Evolutionary conservation across 1,284 basidiomycete species (phyloP), one percentile per base, ranked within the genome.

Genomic region (Ustilago xerochloae): DNA sequence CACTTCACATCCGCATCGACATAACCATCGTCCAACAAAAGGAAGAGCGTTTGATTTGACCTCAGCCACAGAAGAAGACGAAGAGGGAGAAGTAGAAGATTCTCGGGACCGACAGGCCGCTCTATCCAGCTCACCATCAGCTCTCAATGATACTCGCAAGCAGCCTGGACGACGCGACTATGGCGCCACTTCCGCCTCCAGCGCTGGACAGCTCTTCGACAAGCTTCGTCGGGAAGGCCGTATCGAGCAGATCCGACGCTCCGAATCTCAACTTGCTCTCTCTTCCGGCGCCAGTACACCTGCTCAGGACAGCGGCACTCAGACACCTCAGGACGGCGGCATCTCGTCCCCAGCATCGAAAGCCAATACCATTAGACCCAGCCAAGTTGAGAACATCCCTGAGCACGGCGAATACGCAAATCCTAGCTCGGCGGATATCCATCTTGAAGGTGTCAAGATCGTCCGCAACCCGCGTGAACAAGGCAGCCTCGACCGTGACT

Each of bases 171-270:
- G 48, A 15, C 51, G 51, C 28, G 63, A 65, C 59, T 74, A 74
- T 22, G 71, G 66, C 41, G 46, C 65, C 4, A 74, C 58, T 7
- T 61, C 61, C 9, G 51, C 66, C 0, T 62, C 65, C 30, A 65
- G 39, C 32, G 71, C 71, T 5, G 59, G 55, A 16, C 65, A 75
- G 57, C 72, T 75, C 47, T 75, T 57, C 48, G 67, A 75, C 55
- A 64, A 65, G 38, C 67, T 75, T 32, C 72, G 72, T 29, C 62
- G 66, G 2, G 59, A 75, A 46, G 63, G 63, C 4, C 63, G 72
- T 10, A 63, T 66, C 49, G 63, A 75, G 48, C 66, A 75, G 33
- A 62, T 75, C 13, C 66, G 67, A 9, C 63, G 72, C 6, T 66
- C 63, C 48, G 72, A 75, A 43, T 75, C 72, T 5, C 68, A 65